These are phyloP conservation scores for Aspergillus funiculosus DNA, from an alignment of 495 filamentous ascomycete species.

Conservation along the genomic window DNA sequence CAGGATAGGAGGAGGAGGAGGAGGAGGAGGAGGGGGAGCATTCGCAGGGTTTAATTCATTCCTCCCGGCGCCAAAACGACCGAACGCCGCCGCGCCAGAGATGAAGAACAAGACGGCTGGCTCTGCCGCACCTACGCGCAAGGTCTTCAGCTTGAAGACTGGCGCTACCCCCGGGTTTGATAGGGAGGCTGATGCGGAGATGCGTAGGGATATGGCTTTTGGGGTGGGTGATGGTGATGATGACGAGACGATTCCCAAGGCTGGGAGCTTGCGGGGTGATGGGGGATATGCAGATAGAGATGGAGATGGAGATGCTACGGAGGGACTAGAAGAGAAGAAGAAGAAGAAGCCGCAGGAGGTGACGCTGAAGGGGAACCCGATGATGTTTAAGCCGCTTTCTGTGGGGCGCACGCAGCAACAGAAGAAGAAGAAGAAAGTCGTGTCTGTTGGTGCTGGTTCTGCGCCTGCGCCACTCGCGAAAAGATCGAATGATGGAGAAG, in stretches of 20 bases:
- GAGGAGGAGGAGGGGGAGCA: slow-evolving; percentile 44
- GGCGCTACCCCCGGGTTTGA: slow-evolving; percentile 72
- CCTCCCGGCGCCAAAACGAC: slow-evolving; percentile 77
- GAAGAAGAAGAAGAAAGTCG: slow-evolving; percentile 45
- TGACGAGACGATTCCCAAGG: slow-evolving; percentile 20
- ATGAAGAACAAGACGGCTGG: slow-evolving; percentile 32
- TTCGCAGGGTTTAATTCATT: slow-evolving; percentile 79
- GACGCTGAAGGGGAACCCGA: slow-evolving; percentile 66
- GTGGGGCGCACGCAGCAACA: slow-evolving; percentile 65
- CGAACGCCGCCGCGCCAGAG: slow-evolving; percentile 24
- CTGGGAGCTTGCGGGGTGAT: slow-evolving; percentile 12
- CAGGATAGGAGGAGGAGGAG: slow-evolving; percentile 47
- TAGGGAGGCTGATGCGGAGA: slow-evolving; percentile 48
- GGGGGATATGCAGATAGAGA: slow-evolving; percentile 3
- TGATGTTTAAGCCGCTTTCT: slow-evolving; percentile 85
- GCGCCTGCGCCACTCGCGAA: slow-evolving; percentile 7
- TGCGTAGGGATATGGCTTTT: slow-evolving; percentile 27
- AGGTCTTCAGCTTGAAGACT: slow-evolving; percentile 66
- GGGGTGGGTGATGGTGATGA: slow-evolving; percentile 15
- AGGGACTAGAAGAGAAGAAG: neutral
- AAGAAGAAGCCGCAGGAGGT: slow-evolving; percentile 44
- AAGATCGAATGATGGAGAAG: neutral
- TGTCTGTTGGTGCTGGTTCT: too few relatives aligned
- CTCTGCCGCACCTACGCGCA: slow-evolving; percentile 18
- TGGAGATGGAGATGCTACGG: slow-evolving; percentile 5